Conservation (phyloP, 306 rosid genomes). For the Vicia faba region DNA sequence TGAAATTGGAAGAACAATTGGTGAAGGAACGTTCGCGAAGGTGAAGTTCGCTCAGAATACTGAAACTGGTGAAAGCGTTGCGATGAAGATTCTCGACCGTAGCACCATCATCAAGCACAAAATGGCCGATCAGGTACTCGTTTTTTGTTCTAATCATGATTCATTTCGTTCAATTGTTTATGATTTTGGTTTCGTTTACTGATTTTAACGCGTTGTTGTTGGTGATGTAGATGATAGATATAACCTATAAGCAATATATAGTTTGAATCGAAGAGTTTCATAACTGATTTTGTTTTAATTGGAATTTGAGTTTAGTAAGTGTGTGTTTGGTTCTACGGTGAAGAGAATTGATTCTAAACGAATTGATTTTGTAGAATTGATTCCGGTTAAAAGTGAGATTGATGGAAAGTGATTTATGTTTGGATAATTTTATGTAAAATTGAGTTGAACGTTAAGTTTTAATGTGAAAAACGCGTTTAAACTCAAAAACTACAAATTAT, state of each 20-base stretch:
- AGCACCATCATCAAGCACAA: conserved; percentile 83
- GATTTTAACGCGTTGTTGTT: neutral
- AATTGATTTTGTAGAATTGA: neutral
- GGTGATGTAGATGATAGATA: neutral
- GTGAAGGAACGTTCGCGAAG: conserved; percentile 88
- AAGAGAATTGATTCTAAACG: no score
- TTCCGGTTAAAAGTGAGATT: no score
- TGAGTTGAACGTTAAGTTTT: no score
- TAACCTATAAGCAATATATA: neutral
- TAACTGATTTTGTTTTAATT: neutral
- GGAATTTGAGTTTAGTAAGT: neutral
- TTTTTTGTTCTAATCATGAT: neutral
- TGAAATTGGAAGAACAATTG: conserved; percentile 88
- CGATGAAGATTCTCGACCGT: conserved; percentile 88
- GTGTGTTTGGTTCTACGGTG: no score
- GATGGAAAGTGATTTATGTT: no score
- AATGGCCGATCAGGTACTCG: conserved; percentile 63
- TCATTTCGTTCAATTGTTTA: neutral
- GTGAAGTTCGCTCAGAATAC: conserved; percentile 91
- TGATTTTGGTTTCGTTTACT: neutral
- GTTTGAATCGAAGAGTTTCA: neutral
- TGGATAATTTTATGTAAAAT: no score
- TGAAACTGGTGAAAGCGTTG: conserved; percentile 92
- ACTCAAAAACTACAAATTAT: no score
- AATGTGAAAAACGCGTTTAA: no score